These are phyloP conservation scores for Lasiodiplodia citricola DNA, from an alignment of 2,329 filamentous ascomycete genomes.

Conservation along the genomic window DNA sequence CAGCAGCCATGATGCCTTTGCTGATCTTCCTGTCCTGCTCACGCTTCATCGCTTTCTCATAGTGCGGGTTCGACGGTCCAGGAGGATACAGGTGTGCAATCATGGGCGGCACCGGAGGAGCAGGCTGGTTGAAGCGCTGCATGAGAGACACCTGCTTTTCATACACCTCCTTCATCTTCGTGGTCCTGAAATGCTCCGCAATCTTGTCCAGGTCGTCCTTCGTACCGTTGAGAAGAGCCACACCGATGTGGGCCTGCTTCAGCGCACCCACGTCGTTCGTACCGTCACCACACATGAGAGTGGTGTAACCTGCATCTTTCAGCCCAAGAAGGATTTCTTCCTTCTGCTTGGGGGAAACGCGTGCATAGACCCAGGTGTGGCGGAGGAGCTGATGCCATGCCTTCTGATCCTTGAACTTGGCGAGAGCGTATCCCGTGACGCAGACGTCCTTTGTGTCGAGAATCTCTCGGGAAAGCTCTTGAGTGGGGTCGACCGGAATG, in stretches of 20 bases:
- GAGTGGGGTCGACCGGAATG: slow-evolving; percentile 82
- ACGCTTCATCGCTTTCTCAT: slow-evolving; percentile 86
- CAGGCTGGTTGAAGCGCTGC: slow-evolving; percentile 91
- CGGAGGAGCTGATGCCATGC: slow-evolving; percentile 80
- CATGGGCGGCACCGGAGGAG: slow-evolving; percentile 86
- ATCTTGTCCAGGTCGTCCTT: slow-evolving; percentile 90
- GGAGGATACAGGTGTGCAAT: slow-evolving; percentile 96
- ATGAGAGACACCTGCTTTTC: slow-evolving; percentile 94
- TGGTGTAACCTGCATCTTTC: slow-evolving; percentile 96
- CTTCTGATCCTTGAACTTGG: slow-evolving; percentile 82
- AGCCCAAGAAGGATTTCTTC: slow-evolving; percentile 97
- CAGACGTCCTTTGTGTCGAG: slow-evolving; percentile 88
- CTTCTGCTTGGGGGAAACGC: slow-evolving; percentile 98
- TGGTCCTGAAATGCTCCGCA: slow-evolving; percentile 89
- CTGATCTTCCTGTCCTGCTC: slow-evolving; percentile 81
- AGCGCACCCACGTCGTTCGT: slow-evolving; percentile 97
- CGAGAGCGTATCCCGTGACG: slow-evolving; percentile 90
- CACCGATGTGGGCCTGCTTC: slow-evolving; percentile 97
- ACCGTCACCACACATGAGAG: slow-evolving; percentile 97
- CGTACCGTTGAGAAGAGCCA: slow-evolving; percentile 93
- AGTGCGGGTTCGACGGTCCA: slow-evolving; percentile 90
- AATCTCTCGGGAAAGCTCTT: slow-evolving; percentile 81
- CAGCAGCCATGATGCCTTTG: slow-evolving; percentile 55
- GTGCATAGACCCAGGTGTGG: slow-evolving; percentile 96
- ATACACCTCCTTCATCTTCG: slow-evolving; percentile 98